These are phyloP conservation scores for Exophiala xenobiotica DNA, from an alignment of 2,329 filamentous ascomycete species.

Conservation along the genomic window DNA sequence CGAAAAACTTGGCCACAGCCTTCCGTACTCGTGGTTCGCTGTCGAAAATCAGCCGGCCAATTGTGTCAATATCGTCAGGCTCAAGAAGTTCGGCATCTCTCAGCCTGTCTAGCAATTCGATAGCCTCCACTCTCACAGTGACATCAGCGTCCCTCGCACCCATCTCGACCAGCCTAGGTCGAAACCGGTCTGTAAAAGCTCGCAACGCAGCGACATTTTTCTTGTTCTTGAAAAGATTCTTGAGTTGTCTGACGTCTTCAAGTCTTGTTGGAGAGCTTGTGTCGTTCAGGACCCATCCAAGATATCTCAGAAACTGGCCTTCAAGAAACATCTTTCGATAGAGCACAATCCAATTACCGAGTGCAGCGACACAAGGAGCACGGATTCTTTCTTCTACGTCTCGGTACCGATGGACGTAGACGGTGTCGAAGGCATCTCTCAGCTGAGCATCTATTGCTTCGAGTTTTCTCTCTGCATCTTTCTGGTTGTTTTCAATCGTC, in stretches of 20 bases:
- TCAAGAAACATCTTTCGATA: slow-evolving; percentile 89
- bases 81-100: slow-evolving; percentile 84
- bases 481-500: slow-evolving; percentile 69
- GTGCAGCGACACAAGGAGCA: slow-evolving; percentile 79
- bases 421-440: slow-evolving; percentile 83
- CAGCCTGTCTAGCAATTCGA: slow-evolving; percentile 78
- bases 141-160: slow-evolving; percentile 81
- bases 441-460: slow-evolving; percentile 70
- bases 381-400: slow-evolving; percentile 89
- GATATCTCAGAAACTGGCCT: slow-evolving; percentile 82
- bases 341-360: slow-evolving; percentile 83
- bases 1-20: slow-evolving; percentile 86
- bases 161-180: slow-evolving; percentile 85
- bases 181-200: slow-evolving; percentile 90
- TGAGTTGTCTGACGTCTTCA: slow-evolving; percentile 83
- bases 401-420: slow-evolving; percentile 93
- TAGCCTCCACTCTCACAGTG: slow-evolving; percentile 73
- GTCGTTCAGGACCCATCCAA: slow-evolving; percentile 95
- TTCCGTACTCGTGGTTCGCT: slow-evolving; percentile 80
- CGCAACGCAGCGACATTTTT: slow-evolving; percentile 74
- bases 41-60: slow-evolving; percentile 88
- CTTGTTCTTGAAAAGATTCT: slow-evolving; percentile 74
- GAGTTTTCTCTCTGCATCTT: slow-evolving; percentile 68
- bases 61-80: slow-evolving; percentile 82
- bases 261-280: slow-evolving; percentile 69